Percentiles rank a stretch among this genome's conserved stretches.
These are phyloP conservation scores for Acrocalymma vagum DNA, from an alignment of 2,329 filamentous ascomycete species.

Conservation along the genomic window DNA sequence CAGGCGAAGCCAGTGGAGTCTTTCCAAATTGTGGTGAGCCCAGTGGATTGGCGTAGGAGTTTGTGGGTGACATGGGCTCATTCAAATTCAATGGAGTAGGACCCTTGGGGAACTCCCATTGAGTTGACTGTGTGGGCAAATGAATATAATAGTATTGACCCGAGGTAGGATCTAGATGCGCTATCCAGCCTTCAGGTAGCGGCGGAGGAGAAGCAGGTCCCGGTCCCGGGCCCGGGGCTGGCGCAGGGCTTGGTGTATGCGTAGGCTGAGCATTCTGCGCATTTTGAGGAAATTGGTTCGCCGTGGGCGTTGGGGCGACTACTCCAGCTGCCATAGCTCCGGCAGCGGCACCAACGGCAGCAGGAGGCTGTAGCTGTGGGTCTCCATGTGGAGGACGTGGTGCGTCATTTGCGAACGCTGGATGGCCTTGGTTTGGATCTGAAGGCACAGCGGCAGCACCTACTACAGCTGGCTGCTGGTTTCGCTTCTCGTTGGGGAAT, in stretches of 20 bases:
- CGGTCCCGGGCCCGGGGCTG: slow-evolving; percentile 65
- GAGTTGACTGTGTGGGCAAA: slow-evolving; percentile 90
- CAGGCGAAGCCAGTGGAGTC: slow-evolving; percentile 75
- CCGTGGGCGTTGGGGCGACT: slow-evolving; percentile 40
- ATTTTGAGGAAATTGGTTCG: slow-evolving; percentile 32
- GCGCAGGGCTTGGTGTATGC: slow-evolving; percentile 52
- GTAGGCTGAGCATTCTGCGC: slow-evolving; percentile 29
- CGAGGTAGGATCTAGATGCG: slow-evolving; percentile 92
- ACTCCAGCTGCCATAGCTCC: too few relatives aligned
- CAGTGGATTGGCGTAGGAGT: slow-evolving; percentile 57
- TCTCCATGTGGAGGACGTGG: slow-evolving; percentile 62
- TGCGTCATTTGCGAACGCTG: slow-evolving; percentile 88
- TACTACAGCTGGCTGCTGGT: slow-evolving; percentile 40
- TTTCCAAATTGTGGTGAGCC: slow-evolving; percentile 63
- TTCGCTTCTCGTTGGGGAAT: slow-evolving; percentile 83
- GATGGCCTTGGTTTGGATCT: slow-evolving; percentile 70
- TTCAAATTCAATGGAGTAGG: slow-evolving; percentile 89
- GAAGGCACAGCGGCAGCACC: slow-evolving; percentile 36
- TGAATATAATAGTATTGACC: slow-evolving; percentile 99
- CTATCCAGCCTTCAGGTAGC: slow-evolving; percentile 97
- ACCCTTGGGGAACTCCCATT: slow-evolving; percentile 98
- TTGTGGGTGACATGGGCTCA: slow-evolving; percentile 82
- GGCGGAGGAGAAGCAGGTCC: slow-evolving; percentile 87
- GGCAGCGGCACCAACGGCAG: too few relatives aligned
- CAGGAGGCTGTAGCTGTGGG: slow-evolving; percentile 47